A percentile compares a stretch with the other conserved stretches of the same genome.
Evolutionary conservation across 768 basidiomycete genomes (phyloP).

Genomic region (Kwoniella sp.): DNA sequence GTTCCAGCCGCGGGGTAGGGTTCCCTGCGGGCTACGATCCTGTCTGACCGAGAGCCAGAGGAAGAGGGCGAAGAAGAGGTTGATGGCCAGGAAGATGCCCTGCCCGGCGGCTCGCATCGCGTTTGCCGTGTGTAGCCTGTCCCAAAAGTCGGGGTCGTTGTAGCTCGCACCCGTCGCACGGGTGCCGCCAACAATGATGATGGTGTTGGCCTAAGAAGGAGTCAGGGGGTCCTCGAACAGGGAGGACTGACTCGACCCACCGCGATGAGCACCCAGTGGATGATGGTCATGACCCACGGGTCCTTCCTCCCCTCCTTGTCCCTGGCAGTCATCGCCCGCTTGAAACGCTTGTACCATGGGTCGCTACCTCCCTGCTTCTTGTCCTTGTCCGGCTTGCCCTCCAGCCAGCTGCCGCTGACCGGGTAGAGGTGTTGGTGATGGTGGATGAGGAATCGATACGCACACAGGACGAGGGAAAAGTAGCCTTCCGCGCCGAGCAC

Average conservation of each 20-base stretch:
- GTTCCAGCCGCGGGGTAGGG: slow-evolving; percentile 9
- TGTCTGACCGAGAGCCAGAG: slow-evolving; percentile 12
- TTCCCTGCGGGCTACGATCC: slow-evolving; percentile 8
- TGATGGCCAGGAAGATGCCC: slow-evolving; percentile 27
- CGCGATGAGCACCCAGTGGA: slow-evolving; percentile 18
- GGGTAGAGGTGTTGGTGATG: slow-evolving; percentile 20
- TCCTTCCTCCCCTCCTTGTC: slow-evolving; percentile 14
- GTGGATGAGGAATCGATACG: slow-evolving; percentile 27
- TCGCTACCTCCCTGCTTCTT: slow-evolving; percentile 2
- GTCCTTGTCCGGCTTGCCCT: slow-evolving; percentile 14
- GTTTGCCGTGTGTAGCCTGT: slow-evolving; percentile 6
- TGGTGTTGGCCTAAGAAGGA: slow-evolving; percentile 6
- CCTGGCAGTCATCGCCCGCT: slow-evolving; percentile 9
- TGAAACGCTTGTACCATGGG: slow-evolving; percentile 7
- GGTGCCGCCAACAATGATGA: slow-evolving; percentile 11
- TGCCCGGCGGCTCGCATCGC: slow-evolving; percentile 19
- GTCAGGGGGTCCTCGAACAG: background rate
- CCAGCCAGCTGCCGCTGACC: slow-evolving; percentile 15
- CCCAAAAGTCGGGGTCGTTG: slow-evolving; percentile 10
- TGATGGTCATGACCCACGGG: slow-evolving; percentile 16
- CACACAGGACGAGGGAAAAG: slow-evolving; percentile 26
- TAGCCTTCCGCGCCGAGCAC: slow-evolving; percentile 29
- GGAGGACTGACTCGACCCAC: background rate
- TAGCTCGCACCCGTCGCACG: slow-evolving; percentile 3
- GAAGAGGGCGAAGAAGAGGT: slow-evolving; percentile 20